Percentiles rank a stretch among this genome's conserved stretches.
phyloP scores from a whole-genome alignment of 73 alveolate species.

The Uronychia binucleata region DNA sequence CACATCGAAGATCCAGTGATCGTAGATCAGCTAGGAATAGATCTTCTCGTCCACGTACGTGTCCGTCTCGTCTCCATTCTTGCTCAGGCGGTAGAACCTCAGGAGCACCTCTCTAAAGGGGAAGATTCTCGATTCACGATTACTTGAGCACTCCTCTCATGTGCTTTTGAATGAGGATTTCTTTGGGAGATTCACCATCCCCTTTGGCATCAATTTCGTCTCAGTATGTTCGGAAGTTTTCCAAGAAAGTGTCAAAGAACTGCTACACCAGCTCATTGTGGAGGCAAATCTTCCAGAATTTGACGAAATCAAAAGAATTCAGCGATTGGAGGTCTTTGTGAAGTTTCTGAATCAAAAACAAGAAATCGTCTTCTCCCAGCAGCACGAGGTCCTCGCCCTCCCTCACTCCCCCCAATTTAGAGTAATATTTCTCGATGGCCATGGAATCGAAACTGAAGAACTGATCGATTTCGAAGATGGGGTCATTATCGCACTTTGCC shows the following conservation, averaged over 20 bases:
- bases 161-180: not conserved
- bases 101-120: not conserved
- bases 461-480: not conserved
- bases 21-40: slow-evolving; percentile 18
- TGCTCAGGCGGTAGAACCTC: not conserved
- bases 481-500: not conserved
- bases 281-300: not conserved
- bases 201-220: not conserved
- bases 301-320: not conserved
- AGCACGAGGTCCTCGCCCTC: not conserved
- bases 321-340: not conserved
- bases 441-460: not conserved
- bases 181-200: not conserved
- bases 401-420: not conserved
- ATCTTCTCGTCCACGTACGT: not conserved
- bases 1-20: slow-evolving; percentile 43
- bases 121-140: not conserved
- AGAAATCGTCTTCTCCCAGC: not conserved
- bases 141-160: not conserved
- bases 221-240: not conserved
- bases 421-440: not conserved
- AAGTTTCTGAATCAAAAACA: not conserved
- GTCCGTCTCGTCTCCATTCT: not conserved
- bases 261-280: not conserved
- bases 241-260: not conserved